A percentile compares a stretch with the other conserved stretches of the same genome.
phyloP scores from a whole-genome alignment of 2,329 filamentous ascomycete species.

The Mycosphaerella sp. region DNA sequence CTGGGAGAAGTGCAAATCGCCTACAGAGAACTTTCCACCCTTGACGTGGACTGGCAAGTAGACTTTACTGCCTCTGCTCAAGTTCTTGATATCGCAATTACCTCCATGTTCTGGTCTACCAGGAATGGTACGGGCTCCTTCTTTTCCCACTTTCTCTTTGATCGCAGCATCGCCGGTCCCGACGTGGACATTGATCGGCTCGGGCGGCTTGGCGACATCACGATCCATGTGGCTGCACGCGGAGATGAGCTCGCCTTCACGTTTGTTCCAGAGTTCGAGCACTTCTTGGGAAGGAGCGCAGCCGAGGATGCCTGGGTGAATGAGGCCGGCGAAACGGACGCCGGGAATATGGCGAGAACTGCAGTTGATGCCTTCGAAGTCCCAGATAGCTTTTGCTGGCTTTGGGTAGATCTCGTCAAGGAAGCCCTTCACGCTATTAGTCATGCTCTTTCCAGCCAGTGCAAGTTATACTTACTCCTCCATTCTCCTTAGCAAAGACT shows the following conservation, averaged over 20 bases:
- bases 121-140: slow-evolving; percentile 81
- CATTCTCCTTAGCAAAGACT: slow-evolving; percentile 72
- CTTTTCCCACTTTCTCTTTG: slow-evolving; percentile 61
- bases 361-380: slow-evolving; percentile 73
- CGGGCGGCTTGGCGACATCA: slow-evolving; percentile 70
- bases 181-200: slow-evolving; percentile 65
- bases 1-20: slow-evolving; percentile 66
- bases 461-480: slow-evolving; percentile 45
- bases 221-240: slow-evolving; percentile 59
- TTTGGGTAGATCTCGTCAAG: slow-evolving; percentile 81
- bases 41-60: slow-evolving; percentile 81
- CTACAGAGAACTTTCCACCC: slow-evolving; percentile 85
- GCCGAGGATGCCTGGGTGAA: slow-evolving; percentile 86
- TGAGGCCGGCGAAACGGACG: slow-evolving; percentile 77
- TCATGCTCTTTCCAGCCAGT: background rate
- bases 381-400: slow-evolving; percentile 70
- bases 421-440: slow-evolving; percentile 48
- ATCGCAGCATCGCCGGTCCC: slow-evolving; percentile 54
- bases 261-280: slow-evolving; percentile 73
- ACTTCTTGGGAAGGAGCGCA: slow-evolving; percentile 77
- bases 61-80: slow-evolving; percentile 71
- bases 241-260: slow-evolving; percentile 73
- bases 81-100: slow-evolving; percentile 88
- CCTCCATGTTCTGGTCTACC: slow-evolving; percentile 80
- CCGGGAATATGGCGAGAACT: slow-evolving; percentile 79